These are phyloP conservation scores for Bipolaris oryzae DNA, from an alignment of 2,329 filamentous ascomycete genomes.

Conservation along the genomic window DNA sequence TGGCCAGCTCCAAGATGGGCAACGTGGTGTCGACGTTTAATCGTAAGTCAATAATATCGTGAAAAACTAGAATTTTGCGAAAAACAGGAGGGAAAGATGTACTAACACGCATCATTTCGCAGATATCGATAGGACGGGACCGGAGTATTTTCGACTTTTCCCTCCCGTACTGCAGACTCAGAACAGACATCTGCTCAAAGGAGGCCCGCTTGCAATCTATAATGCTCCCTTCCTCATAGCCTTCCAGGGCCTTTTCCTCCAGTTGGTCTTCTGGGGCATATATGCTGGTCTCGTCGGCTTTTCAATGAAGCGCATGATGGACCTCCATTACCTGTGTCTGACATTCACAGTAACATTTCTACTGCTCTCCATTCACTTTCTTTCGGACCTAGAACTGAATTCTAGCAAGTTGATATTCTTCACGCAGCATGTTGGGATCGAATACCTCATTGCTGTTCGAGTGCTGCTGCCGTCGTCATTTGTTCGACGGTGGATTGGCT, in stretches of 20 bases:
- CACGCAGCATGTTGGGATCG: not conserved
- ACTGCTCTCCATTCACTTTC: not conserved
- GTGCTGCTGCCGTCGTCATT: not conserved
- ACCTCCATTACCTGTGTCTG: not conserved
- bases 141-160: not conserved
- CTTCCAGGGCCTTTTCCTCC: not conserved
- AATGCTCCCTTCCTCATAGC: not conserved
- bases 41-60: too few relatives aligned
- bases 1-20: too few relatives aligned
- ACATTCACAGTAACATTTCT: not conserved
- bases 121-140: not conserved
- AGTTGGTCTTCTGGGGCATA: not conserved
- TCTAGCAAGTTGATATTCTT: not conserved
- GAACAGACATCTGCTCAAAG: not conserved
- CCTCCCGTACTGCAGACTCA: not conserved
- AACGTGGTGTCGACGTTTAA: too few relatives aligned
- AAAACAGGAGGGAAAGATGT: too few relatives aligned
- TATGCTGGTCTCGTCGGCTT: not conserved
- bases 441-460: not conserved
- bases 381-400: not conserved
- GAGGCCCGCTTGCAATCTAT: not conserved
- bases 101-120: too few relatives aligned
- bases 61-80: too few relatives aligned
- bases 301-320: conserved; percentile 2
- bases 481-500: not conserved